A percentile compares a stretch with the other conserved stretches of the same genome.
phyloP scores from a whole-genome alignment of 208 protist species.

The Angomonas deanei region DNA sequence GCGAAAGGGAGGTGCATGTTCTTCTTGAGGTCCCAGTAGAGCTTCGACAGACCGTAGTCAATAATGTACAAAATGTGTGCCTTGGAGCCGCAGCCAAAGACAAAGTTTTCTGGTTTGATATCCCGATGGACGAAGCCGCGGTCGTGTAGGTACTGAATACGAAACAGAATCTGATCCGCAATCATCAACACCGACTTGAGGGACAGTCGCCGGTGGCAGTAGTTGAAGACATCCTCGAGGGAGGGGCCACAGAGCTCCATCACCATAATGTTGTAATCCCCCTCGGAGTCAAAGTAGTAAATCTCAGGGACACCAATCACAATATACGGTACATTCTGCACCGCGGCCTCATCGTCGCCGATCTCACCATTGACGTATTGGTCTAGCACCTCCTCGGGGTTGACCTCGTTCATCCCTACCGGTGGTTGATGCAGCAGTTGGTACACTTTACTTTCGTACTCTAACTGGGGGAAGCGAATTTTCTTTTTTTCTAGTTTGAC shows the following conservation, averaged over 20 bases:
- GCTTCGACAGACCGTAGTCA: conserved; percentile 99
- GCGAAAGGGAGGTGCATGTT: conserved; percentile 97
- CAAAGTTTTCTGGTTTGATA: conserved; percentile 91
- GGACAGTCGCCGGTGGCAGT: conserved; percentile 92
- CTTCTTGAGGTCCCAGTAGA: conserved; percentile 94
- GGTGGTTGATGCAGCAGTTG: conserved; percentile 61
- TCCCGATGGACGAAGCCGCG: conserved; percentile 84
- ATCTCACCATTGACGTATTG: conserved; percentile 3
- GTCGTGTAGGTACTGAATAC: conserved; percentile 82
- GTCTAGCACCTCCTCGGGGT: conserved; percentile 10
- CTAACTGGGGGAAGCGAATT: conserved; percentile 92
- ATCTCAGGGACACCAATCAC: conserved; percentile 94
- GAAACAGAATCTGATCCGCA: conserved; percentile 96
- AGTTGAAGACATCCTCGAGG: conserved; percentile 89
- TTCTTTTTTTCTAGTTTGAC: conserved; percentile 90
- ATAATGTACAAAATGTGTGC: conserved; percentile 91
- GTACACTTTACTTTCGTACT: conserved; percentile 95
- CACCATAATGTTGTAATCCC: conserved; percentile 96
- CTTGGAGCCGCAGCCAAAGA: conserved; percentile 55
- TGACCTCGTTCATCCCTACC: conserved; percentile 28
- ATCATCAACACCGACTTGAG: conserved; percentile 99
- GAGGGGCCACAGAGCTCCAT: conserved; percentile 90
- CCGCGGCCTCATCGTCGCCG: not conserved
- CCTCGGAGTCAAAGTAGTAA: conserved; percentile 94
- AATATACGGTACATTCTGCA: conserved; percentile 8